phyloP scores from a whole-genome alignment of 2,329 filamentous ascomycete species.

The Xylariaceae sp. region DNA sequence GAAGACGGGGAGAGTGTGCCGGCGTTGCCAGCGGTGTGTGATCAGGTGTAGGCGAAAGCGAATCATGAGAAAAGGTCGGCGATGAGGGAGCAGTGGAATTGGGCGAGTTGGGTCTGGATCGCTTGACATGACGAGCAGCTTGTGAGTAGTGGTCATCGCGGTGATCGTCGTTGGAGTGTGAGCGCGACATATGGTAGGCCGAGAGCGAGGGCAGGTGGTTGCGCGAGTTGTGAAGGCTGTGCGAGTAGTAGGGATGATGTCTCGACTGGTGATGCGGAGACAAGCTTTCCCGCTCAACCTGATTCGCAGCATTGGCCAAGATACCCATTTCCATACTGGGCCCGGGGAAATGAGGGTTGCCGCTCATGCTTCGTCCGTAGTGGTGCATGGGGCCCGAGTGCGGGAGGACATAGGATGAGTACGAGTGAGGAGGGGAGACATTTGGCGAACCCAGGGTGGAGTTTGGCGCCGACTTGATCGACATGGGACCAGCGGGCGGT shows the following conservation, averaged over 20 bases:
- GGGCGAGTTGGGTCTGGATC: slow-evolving; percentile 86
- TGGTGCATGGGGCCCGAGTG: slow-evolving; percentile 38
- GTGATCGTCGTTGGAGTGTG: slow-evolving; percentile 70
- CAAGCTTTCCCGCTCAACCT: slow-evolving; percentile 52
- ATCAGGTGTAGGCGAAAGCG: slow-evolving; percentile 88
- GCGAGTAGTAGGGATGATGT: slow-evolving; percentile 48
- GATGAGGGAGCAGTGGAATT: slow-evolving; percentile 94
- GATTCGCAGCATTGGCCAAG: slow-evolving; percentile 52
- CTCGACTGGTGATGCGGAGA: slow-evolving; percentile 36
- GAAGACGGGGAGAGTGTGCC: slow-evolving; percentile 85
- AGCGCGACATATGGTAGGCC: slow-evolving; percentile 90
- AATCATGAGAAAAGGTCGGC: slow-evolving; percentile 93
- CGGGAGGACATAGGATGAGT: slow-evolving; percentile 58
- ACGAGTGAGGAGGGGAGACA: slow-evolving; percentile 89
- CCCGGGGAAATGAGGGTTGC: slow-evolving; percentile 31
- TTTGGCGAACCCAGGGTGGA: slow-evolving; percentile 89
- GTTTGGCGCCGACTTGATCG: slow-evolving; percentile 79
- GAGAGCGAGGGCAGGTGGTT: slow-evolving; percentile 68
- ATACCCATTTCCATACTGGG: slow-evolving; percentile 48
- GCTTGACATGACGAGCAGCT: slow-evolving; percentile 66
- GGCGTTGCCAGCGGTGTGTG: slow-evolving; percentile 98
- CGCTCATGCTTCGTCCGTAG: slow-evolving; percentile 36
- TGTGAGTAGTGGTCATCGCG: slow-evolving; percentile 73
- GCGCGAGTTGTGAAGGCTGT: slow-evolving; percentile 41
- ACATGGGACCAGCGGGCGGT: slow-evolving; percentile 63